Evolutionary conservation across 2,329 filamentous ascomycete genomes (phyloP).

Genomic region (Nigrospora osmanthi): DNA sequence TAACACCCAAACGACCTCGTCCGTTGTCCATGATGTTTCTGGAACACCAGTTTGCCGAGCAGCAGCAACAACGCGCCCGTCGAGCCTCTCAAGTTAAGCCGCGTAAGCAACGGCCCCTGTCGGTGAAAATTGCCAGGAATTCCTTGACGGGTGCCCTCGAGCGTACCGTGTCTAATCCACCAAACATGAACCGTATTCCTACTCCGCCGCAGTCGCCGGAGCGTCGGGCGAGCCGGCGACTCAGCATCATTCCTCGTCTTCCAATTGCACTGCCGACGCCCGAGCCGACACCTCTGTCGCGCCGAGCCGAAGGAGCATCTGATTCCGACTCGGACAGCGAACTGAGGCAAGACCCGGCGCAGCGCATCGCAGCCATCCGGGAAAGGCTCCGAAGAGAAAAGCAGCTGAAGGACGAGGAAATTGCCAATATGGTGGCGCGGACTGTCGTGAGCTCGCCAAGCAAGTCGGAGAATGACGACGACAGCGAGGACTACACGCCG

Average conservation of each 20-base stretch:
- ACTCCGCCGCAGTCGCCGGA: constrained; percentile 1
- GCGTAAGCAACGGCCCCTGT: constrained; percentile 7
- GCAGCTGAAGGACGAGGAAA: constrained; percentile 9
- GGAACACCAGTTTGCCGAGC: neutral
- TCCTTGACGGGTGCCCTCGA: constrained; percentile 11
- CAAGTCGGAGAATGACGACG: neutral
- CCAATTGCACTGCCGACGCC: neutral
- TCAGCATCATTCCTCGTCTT: neutral
- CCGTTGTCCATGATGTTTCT: neutral
- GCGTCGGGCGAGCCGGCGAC: neutral
- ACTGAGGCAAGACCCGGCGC: neutral
- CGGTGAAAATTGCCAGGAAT: constrained; percentile 15
- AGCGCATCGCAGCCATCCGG: constrained; percentile 4
- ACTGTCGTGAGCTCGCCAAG: constrained; percentile 1
- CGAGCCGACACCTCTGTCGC: neutral
- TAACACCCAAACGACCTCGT: neutral
- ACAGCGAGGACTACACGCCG: neutral
- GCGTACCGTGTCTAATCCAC: constrained; percentile 1
- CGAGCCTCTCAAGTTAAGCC: constrained; percentile 1
- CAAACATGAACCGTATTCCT: constrained; percentile 4
- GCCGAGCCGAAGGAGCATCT: neutral
- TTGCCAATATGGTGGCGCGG: constrained; percentile 8
- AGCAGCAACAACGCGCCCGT: constrained; percentile 5
- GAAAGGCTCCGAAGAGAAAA: constrained; percentile 11
- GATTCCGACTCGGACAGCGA: neutral